A percentile compares a stretch with the other conserved stretches of the same genome.
phyloP scores from a whole-genome alignment of 306 rosid species.

The Neltuma alba region DNA sequence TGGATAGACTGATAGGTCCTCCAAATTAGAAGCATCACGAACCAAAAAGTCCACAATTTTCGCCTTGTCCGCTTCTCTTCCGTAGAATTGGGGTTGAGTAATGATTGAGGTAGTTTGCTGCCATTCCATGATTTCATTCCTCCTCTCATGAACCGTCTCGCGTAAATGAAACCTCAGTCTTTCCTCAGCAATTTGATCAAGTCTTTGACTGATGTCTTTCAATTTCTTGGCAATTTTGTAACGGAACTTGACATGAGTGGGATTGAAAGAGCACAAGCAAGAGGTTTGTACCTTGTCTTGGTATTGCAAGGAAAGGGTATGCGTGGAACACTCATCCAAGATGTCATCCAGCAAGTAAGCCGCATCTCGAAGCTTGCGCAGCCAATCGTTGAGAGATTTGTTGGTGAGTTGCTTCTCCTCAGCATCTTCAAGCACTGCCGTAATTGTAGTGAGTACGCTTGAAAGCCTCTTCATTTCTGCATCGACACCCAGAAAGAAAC shows the following conservation, averaged over 20 bases:
- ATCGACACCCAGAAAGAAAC: not conserved
- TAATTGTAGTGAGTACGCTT: not conserved
- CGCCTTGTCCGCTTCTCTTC: slow-evolving; percentile 25
- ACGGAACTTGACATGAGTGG: not conserved
- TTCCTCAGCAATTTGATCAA: not conserved
- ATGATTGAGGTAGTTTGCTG: slow-evolving; percentile 2
- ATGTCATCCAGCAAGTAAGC: slow-evolving; percentile 23
- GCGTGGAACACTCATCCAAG: slow-evolving; percentile 24
- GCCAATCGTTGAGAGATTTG: not conserved
- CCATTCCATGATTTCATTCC: not conserved
- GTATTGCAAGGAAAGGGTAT: not conserved
- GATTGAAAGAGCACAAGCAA: not conserved
- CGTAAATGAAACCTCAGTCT: not conserved
- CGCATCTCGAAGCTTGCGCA: not conserved
- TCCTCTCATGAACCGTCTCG: not conserved
- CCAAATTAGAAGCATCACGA: not conserved
- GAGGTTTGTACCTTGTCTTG: not conserved
- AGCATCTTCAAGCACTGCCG: not conserved
- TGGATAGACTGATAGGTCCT: not conserved
- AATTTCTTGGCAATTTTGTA: not conserved
- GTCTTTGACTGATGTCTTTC: not conserved
- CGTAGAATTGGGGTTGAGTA: not conserved
- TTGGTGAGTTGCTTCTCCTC: not conserved
- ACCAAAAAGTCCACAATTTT: not conserved
- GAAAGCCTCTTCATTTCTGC: not conserved